phyloP scores from a whole-genome alignment of 2,329 filamentous ascomycete species.

The Venturia carpophila region DNA sequence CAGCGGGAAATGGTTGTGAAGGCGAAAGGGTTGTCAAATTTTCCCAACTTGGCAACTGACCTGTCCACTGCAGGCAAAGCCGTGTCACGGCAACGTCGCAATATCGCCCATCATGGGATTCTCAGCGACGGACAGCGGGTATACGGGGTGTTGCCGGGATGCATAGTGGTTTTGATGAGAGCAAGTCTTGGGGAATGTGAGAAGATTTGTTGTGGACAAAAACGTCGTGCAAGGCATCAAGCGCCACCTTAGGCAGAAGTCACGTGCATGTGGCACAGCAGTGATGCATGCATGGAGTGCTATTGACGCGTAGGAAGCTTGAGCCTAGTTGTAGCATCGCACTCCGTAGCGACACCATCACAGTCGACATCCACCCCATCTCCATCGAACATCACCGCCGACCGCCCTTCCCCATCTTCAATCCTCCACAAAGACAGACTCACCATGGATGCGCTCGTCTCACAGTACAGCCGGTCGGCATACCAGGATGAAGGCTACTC shows the following conservation, averaged over 20 bases:
- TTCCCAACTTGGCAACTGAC: background rate
- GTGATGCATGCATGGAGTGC: background rate
- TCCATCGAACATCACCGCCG: background rate
- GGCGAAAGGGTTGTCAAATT: background rate
- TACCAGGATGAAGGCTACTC: conserved; percentile 65
- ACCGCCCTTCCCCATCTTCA: background rate
- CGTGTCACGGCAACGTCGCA: conserved; percentile 9
- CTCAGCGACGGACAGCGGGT: background rate
- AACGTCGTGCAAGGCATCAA: no score
- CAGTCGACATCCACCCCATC: background rate
- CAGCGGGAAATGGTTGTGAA: background rate
- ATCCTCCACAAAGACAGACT: background rate
- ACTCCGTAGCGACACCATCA: background rate
- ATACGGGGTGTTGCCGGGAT: background rate
- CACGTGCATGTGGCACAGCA: background rate
- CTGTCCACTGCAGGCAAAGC: background rate
- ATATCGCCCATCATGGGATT: background rate
- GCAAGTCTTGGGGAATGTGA: background rate
- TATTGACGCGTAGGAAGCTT: background rate
- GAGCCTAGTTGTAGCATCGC: background rate
- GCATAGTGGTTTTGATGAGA: background rate
- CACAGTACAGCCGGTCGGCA: conserved; percentile 77
- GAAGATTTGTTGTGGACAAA: no score
- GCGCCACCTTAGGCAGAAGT: no score
- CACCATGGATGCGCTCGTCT: conserved; percentile 84